Base-by-base conservation (phyloP, 2,329 filamentous ascomycete species). In the Trichoderma endophyticum region DNA sequence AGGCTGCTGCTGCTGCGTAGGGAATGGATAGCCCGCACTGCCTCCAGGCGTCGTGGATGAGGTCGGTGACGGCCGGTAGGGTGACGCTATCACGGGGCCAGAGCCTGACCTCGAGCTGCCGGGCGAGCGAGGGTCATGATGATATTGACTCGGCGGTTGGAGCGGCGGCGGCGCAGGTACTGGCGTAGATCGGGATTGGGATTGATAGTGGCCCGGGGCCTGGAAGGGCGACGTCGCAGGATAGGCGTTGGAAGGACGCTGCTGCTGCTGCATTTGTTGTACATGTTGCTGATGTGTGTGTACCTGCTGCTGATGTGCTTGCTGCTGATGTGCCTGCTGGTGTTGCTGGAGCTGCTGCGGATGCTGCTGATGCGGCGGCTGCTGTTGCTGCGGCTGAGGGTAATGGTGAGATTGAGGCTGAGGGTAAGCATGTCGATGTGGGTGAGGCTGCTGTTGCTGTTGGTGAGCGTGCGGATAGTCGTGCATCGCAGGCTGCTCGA, bases 41-140 rank as follows among this genome's bases (percentile, higher is more conserved):
- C 82, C 84, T 60, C 81, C 76, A 4, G 85, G 83, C 36, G 74
- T 77, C 48, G 76, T 71, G 4, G 78, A 78, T 26, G 85, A 84
- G 4, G 82, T 84, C 26, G 85, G 84, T 11, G 85, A 85, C 30
- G 85, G 83, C 68, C 86, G 84, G 75, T 87, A 88, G 2, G 87
- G 84, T 3, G 81, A 81, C 57, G 78, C 80, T 34, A 51, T 60
- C 64, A 80, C 81, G 24, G 85, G 82, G 63, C 83, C 71, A 2
- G 72, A 48, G 36, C 74, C 73, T 57, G 72, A 72, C 34, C 69
- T 80, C 21, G 84, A 81, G 71, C 82, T 81, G 75, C 83, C 82
- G 21, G 87, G 87, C 15, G 87, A 89, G 71, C 87, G 84, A 72
- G 82, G 75, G 76, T 89, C 86, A 76, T 84, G 80, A 76, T 84